Base-by-base conservation (phyloP, 805 yeast genomes). In the Sporopachydermia quercuum region DNA sequence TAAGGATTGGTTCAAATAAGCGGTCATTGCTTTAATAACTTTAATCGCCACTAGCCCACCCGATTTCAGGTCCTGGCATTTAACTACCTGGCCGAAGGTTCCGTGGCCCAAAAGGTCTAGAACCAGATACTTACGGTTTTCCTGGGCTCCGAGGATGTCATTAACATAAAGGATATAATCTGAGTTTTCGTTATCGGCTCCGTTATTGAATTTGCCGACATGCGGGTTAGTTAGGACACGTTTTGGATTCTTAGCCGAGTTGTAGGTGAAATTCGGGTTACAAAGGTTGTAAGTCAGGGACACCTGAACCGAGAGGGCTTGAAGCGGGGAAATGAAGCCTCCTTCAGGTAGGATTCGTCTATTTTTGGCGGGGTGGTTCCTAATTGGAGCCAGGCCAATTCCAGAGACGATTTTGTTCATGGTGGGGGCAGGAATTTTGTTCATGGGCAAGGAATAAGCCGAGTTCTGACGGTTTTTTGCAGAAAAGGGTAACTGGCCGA, bases 71-170 rank as follows among this genome's bases (percentile, higher is more conserved):
- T 72, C 72, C 55, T 84, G 94, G 60, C 96, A 89, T 60, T 89
- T 91, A 35, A 87, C 93, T 37, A 91, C 99, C 61, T 91, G 97
- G 5, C 98, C 98, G 66, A 91, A 91, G 1, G 98, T 87, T 2
- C 99, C 99, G 45, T 87, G 89, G 1, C 99, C 99, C 35, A 91
- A 60, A 13, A 91, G 68, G 57, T 89, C 97, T 42, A 91, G 62
- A 3, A 91, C 96, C 51, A 91, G 67, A 55, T 87, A 89, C 53
- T 83, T 81, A 40, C 87, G 67, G 43, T 84, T 87, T 47, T 83
- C 91, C 49, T 80, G 84, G 3, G 74, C 68, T 3, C 98, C 97
- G 34, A 91, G 62, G 16, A 91, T 76, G 55, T 93, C 98, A 56
- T 93, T 91, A 16, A 91, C 98, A 48, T 86, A 89, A 15, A 93